Base-by-base conservation (phyloP, 2,329 filamentous ascomycete species). In the Colletotrichum euphorbiae region DNA sequence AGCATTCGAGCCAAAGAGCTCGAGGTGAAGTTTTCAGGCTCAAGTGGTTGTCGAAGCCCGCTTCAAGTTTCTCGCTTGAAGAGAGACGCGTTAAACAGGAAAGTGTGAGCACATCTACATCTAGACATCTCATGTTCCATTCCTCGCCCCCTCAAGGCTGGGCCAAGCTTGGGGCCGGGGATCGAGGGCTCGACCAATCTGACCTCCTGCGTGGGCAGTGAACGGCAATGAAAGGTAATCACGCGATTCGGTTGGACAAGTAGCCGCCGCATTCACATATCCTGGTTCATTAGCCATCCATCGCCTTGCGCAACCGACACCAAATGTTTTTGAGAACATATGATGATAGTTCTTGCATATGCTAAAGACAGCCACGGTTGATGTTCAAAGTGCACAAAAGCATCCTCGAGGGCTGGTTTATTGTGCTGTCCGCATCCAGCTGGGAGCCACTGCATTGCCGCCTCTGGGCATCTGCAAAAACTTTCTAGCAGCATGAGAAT, bases 201-300 rank as follows among this genome's bases (percentile, higher is more conserved):
- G 43, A 28, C 15, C 21, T 19, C 52, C 52, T 28, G 38, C 17
- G 12, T 42, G 19, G 36, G 15, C n/a, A 19, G 4, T 21, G 19
- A 21, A 45, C 48, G 33, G 33, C 36, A 28, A 31, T 11, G 52
- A 24, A 24, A 24, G 24, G 24, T 4, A 24, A 24, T 24, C 24
- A 24, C 24, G n/a, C 24, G 6, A 38, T 62, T 31, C 43, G 63
- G 58, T 67, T 67, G 63, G 63, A 33, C 31, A 28, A n/a, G 21
- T 55, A 67, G 17, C 57, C 63, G 63, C 57, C 63, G 63, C n/a
- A 13, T 8, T 45, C 7, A 17, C 13, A n/a, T 11, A 62, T 42
- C 50, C 46, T 28, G 12, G 19, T n/a, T 15, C 21, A 15, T 6
- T 38, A 31, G 36, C n/a, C n/a, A n/a, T n/a, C 19, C 17, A 42